Evolutionary conservation across 768 basidiomycete genomes (phyloP).

Genomic region (Brasilioporus rufonigricans): DNA sequence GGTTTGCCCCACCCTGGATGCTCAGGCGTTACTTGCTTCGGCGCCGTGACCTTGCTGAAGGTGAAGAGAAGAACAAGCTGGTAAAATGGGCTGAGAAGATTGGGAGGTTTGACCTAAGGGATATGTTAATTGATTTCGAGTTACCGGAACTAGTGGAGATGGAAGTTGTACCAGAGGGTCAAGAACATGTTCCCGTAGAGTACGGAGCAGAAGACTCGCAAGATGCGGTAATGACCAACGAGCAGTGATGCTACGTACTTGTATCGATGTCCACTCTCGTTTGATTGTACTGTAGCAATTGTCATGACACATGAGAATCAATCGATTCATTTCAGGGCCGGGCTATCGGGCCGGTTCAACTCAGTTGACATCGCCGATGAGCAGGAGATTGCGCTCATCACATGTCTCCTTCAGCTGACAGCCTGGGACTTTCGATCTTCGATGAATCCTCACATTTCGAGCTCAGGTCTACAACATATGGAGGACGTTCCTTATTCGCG

Average conservation of each 20-base stretch:
- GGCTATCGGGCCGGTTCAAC: too few relatives aligned
- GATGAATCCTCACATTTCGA: conserved; percentile 15
- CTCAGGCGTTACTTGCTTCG: conserved; percentile 24
- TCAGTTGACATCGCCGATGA: background rate
- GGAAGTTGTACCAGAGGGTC: conserved; percentile 2
- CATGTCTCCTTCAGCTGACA: conserved; percentile 6
- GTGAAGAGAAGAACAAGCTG: conserved; percentile 13
- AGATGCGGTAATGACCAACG: conserved; percentile 9
- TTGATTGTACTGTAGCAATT: background rate
- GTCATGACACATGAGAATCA: background rate
- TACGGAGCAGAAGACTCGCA: background rate
- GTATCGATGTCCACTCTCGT: background rate
- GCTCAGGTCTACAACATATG: conserved; percentile 39
- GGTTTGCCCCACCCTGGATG: conserved; percentile 27
- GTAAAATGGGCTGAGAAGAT: conserved; percentile 16
- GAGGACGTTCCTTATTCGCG: conserved; percentile 56
- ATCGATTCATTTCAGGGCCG: background rate
- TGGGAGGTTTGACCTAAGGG: conserved; percentile 22
- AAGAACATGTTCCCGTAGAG: background rate
- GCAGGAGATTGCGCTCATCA: background rate
- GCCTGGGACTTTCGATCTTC: background rate
- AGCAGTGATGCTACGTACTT: background rate
- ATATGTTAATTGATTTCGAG: conserved; percentile 21
- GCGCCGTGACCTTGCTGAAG: conserved; percentile 20
- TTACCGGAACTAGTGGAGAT: conserved; percentile 12